phyloP scores from a whole-genome alignment of 2,329 filamentous ascomycete genomes.

The Fusarium sp. region DNA sequence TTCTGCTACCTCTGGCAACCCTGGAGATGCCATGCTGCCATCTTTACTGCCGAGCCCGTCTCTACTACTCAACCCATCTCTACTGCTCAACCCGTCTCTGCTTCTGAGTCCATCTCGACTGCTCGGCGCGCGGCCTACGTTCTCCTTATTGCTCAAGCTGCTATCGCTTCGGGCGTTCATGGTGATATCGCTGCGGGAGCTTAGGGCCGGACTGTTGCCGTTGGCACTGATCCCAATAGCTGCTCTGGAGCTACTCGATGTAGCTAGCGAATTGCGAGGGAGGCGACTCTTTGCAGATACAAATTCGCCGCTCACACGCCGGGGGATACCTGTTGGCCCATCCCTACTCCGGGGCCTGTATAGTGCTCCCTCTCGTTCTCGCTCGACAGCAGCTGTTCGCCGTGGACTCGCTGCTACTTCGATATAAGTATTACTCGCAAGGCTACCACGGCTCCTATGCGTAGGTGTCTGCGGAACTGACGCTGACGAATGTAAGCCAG shows the following conservation, averaged over 20 bases:
- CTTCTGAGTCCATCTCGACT: slow-evolving; percentile 40
- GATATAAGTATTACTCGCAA: slow-evolving; percentile 56
- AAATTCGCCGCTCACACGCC: slow-evolving; percentile 55
- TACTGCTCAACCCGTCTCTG: slow-evolving; percentile 30
- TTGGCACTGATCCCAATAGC: slow-evolving; percentile 26
- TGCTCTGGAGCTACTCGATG: slow-evolving; percentile 36
- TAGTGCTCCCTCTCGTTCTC: slow-evolving; percentile 54
- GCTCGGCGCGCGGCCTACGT: slow-evolving; percentile 40
- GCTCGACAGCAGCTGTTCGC: slow-evolving; percentile 52
- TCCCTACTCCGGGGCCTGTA: slow-evolving; percentile 56
- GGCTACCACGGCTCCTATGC: slow-evolving; percentile 50
- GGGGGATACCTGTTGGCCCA: slow-evolving; percentile 53
- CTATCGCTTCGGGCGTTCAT: slow-evolving; percentile 52
- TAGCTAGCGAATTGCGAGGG: slow-evolving; percentile 50
- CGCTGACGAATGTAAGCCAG: slow-evolving; percentile 58
- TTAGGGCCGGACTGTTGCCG: slow-evolving; percentile 22
- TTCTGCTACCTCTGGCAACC: slow-evolving; percentile 26
- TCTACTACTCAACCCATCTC: slow-evolving; percentile 28
- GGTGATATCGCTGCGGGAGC: slow-evolving; percentile 39
- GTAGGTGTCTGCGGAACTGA: slow-evolving; percentile 64
- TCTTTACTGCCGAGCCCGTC: slow-evolving; percentile 20
- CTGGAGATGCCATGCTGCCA: slow-evolving; percentile 15
- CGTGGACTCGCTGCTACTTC: slow-evolving; percentile 63
- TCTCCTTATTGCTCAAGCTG: slow-evolving; percentile 53
- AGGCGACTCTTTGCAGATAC: slow-evolving; percentile 51